Evolutionary conservation across 345 rosid species (phyloP).

Genomic region (Eucalyptus viminalis): DNA sequence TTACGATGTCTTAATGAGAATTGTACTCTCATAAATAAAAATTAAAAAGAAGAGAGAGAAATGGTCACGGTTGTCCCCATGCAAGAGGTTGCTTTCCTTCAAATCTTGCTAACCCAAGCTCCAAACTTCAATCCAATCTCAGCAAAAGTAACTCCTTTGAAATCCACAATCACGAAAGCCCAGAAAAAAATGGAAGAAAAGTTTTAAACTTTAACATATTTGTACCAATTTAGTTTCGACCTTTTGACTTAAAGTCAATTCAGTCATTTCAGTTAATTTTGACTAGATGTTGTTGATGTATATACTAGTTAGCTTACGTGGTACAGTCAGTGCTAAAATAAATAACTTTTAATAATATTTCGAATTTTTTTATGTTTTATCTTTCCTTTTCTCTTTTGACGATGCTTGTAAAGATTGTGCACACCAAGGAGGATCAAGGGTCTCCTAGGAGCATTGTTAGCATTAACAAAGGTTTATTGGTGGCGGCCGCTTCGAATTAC

Average conservation of each 20-base stretch:
- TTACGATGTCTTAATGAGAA: too few species aligned
- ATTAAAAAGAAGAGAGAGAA: too few species aligned
- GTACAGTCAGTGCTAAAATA: rapidly evolving
- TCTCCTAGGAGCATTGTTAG: neutral
- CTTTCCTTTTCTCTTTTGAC: neutral
- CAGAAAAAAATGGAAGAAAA: too few species aligned
- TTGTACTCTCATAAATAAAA: too few species aligned
- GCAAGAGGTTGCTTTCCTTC: neutral
- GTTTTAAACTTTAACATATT: too few species aligned
- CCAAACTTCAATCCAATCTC: neutral
- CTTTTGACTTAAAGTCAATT: neutral
- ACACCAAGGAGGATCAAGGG: neutral
- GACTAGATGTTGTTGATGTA: rapidly evolving
- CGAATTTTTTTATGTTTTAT: too few species aligned
- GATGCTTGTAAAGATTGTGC: neutral
- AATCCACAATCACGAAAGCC: neutral
- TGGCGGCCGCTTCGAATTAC: neutral
- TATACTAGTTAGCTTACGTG: rapidly evolving
- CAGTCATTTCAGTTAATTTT: rapidly evolving
- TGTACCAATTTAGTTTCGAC: rapidly evolving
- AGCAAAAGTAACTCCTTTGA: neutral
- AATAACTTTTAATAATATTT: too few species aligned
- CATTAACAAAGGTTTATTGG: neutral
- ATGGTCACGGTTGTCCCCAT: neutral
- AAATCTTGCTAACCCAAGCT: neutral